Conservation (phyloP, 2,329 filamentous ascomycete genomes). For the Fusarium metavorans region DNA sequence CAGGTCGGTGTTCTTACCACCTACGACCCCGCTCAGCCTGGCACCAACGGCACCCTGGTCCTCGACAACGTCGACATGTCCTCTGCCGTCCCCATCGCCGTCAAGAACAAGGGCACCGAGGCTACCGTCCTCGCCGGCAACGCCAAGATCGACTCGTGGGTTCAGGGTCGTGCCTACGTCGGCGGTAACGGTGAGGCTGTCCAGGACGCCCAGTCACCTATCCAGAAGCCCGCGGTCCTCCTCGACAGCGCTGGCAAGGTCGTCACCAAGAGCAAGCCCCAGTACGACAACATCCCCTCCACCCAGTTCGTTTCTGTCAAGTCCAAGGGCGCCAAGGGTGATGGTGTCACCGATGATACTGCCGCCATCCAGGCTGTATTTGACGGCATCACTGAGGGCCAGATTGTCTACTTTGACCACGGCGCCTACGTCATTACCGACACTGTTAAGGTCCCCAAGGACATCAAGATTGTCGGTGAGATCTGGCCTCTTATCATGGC, state of each 20-base stretch:
- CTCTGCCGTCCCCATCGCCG: slow-evolving; percentile 73
- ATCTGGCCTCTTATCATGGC: slow-evolving; percentile 93
- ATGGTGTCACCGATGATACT: slow-evolving; percentile 90
- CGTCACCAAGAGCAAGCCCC: slow-evolving; percentile 88
- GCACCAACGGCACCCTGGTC: slow-evolving; percentile 84
- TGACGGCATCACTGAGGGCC: slow-evolving; percentile 71
- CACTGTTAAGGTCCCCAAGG: slow-evolving; percentile 79
- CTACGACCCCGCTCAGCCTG: slow-evolving; percentile 70
- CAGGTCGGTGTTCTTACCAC: slow-evolving; percentile 81
- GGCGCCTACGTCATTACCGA: slow-evolving; percentile 78
- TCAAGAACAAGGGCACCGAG: slow-evolving; percentile 69
- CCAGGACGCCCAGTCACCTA: slow-evolving; percentile 67
- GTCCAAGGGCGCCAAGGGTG: slow-evolving; percentile 84
- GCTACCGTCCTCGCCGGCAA: slow-evolving; percentile 76
- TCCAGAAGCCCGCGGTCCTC: slow-evolving; percentile 75
- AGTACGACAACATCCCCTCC: slow-evolving; percentile 79
- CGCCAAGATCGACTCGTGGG: slow-evolving; percentile 76
- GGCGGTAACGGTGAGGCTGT: slow-evolving; percentile 61
- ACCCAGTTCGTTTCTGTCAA: slow-evolving; percentile 86
- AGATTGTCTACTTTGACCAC: slow-evolving; percentile 81
- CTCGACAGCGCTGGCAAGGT: slow-evolving; percentile 74
- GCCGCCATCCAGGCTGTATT: slow-evolving; percentile 84
- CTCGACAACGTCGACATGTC: slow-evolving; percentile 91
- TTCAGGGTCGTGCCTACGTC: slow-evolving; percentile 82
- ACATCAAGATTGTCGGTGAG: slow-evolving; percentile 90